Evolutionary conservation across 2,329 filamentous ascomycete genomes (phyloP).

Genomic region (Beauveria sp.): DNA sequence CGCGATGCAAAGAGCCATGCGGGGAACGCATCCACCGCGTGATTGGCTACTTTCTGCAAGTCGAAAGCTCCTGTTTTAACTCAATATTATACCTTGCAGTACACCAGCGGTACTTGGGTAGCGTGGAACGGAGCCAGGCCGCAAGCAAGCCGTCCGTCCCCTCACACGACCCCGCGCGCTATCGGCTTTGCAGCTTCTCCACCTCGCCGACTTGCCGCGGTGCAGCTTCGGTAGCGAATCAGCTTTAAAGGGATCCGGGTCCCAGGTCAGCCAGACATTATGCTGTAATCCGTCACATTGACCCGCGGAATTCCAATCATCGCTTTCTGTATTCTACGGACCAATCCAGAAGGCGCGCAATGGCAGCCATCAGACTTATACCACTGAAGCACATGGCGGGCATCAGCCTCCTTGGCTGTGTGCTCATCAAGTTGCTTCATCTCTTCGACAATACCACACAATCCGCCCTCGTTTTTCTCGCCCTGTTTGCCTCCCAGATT

Average conservation of each 20-base stretch:
- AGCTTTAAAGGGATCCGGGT: neutral
- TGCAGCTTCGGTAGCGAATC: neutral
- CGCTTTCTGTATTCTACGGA: neutral
- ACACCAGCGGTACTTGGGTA: neutral
- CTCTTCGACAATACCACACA: neutral
- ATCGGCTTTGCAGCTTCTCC: slow-evolving; percentile 9
- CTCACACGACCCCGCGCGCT: slow-evolving; percentile 5
- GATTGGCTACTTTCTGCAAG: no score
- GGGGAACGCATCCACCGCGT: neutral
- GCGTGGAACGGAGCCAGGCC: slow-evolving; percentile 1
- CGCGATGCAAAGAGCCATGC: neutral
- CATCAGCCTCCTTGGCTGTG: slow-evolving; percentile 5
- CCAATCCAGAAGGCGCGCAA: neutral
- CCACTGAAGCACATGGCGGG: slow-evolving; percentile 9
- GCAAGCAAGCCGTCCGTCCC: neutral
- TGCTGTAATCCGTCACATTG: neutral
- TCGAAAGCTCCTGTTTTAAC: no score
- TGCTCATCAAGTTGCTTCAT: slow-evolving; percentile 8
- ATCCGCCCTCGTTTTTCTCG: neutral
- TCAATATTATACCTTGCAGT: no score
- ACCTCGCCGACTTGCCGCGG: slow-evolving; percentile 6
- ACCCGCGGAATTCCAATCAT: no score
- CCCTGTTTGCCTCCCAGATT: neutral
- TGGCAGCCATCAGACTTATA: slow-evolving; percentile 10
- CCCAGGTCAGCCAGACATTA: neutral